Base-by-base conservation (phyloP, 768 basidiomycete species). In the Coprinellus micaceus region DNA sequence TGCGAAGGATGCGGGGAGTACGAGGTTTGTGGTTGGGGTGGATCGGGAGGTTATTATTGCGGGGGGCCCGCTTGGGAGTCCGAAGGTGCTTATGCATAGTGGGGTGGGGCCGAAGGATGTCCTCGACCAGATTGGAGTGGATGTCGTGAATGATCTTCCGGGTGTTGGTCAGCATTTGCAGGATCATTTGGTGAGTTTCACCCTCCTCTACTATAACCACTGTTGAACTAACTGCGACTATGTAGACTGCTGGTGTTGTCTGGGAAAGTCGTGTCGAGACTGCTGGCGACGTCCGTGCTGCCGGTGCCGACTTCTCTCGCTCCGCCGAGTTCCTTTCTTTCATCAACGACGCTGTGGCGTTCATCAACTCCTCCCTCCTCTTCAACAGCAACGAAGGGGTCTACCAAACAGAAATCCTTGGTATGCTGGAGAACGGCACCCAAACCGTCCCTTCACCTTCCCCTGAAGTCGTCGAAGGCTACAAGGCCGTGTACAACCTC, bases 291-390 rank as follows among this genome's bases (percentile, higher is more conserved):
- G 63, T 75, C 29, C 58, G 69, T 9, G 56, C 58, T 5, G 63
- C 69, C 6, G 60, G 64, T 4, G 52, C 68, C 1, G 69, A 67
- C 39, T 71, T 74, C 40, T 65, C 74, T 67, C 66, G 64, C 54
- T 61, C 69, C 6, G 52, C 70, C 1, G 67, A 69, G 54, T 80
- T 81, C 67, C 62, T 77, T 15, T 85, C 83, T 2, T 82, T 79
- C 66, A 73, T 86, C 65, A 88, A 86, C 73, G 78, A 82, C 30
- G 85, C 84, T 3, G 82, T 81, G 37, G 81, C 80, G 6, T 88
- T 84, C 64, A 73, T 78, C 61, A 84, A 84, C 68, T 69, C 76
- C 58, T 76, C 78, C 36, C 67, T 67, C 30, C 74, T 82, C 29
- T 71, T 83, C 57, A 75, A 69, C 41, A 59, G 60, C 9, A 55